Conservation (phyloP, 352 stramenopile genomes). For the Phytopythium helicoides region DNA sequence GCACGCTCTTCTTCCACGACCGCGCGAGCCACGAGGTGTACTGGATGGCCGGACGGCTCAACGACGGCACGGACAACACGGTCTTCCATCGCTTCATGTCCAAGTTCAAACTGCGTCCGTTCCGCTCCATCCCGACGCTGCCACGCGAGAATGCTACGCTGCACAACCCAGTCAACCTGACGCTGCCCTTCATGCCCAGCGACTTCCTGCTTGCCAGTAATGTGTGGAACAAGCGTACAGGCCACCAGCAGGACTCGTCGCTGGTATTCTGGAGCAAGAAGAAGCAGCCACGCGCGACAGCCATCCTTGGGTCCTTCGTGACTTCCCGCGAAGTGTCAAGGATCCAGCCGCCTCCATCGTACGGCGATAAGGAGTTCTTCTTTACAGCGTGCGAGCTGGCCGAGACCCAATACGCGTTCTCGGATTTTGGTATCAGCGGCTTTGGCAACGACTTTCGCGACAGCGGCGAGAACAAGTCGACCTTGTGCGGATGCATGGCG, state of each 20-base stretch:
- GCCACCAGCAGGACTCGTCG: constrained; percentile 54
- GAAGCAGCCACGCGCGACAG: constrained; percentile 44
- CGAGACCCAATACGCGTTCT: constrained; percentile 48
- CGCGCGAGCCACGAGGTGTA: constrained; percentile 11
- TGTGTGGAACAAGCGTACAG: constrained; percentile 43
- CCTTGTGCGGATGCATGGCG: constrained; percentile 38
- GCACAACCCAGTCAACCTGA: constrained; percentile 9
- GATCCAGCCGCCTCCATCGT: constrained; percentile 28
- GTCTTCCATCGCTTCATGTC: constrained; percentile 35
- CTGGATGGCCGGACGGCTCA: constrained; percentile 22
- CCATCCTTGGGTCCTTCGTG: constrained; percentile 43
- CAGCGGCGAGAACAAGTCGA: constrained; percentile 19
- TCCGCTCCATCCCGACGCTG: constrained; percentile 26
- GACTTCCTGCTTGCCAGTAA: constrained; percentile 41
- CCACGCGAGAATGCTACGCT: constrained; percentile 16
- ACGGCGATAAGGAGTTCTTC: constrained; percentile 55
- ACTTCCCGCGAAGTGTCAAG: constrained; percentile 16
- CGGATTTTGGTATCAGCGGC: constrained; percentile 38
- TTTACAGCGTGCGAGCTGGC: constrained; percentile 57
- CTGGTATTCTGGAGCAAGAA: constrained; percentile 58
- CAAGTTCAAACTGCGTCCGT: constrained; percentile 34
- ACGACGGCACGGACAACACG: constrained; percentile 19
- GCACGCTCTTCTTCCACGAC: constrained; percentile 59
- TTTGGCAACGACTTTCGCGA: constrained; percentile 28
- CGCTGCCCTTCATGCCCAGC: constrained; percentile 28